Evolutionary conservation across 2,329 filamentous ascomycete species (phyloP).

Genomic region (Calonectria hawksworthii): DNA sequence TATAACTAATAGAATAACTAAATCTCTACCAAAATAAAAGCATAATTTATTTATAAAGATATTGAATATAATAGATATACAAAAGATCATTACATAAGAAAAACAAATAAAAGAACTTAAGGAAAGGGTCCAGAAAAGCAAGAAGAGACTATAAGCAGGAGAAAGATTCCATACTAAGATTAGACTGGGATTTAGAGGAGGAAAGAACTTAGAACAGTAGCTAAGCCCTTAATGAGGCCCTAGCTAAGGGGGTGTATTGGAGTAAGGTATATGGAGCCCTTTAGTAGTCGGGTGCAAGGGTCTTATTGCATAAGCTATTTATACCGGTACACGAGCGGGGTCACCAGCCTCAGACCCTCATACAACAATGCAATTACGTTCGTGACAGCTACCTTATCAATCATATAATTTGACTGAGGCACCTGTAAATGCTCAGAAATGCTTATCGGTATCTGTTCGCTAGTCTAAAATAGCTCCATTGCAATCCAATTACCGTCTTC

Average conservation of each 20-base stretch:
- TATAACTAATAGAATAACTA: not conserved
- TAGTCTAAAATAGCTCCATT: not conserved
- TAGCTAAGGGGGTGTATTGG: not conserved
- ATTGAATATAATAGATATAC: not conserved
- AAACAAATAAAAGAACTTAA: not conserved
- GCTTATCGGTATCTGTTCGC: not conserved
- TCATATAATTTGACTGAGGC: not conserved
- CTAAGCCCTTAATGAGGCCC: not conserved
- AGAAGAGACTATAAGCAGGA: not conserved
- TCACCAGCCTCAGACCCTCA: no score
- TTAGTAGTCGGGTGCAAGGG: no score
- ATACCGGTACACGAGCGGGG: no score
- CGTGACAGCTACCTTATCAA: no score
- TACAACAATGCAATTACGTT: no score
- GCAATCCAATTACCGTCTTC: not conserved
- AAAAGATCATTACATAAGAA: not conserved
- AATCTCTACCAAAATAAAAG: not conserved
- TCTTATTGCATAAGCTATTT: no score
- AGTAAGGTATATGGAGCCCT: no score
- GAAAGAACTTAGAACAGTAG: not conserved
- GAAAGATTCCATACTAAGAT: not conserved
- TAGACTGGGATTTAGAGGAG: not conserved
- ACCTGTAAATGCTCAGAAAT: not conserved
- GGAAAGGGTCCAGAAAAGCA: not conserved
- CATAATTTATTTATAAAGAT: not conserved